Conservation (phyloP, 306 rosid genomes). For the Pueraria montana region DNA sequence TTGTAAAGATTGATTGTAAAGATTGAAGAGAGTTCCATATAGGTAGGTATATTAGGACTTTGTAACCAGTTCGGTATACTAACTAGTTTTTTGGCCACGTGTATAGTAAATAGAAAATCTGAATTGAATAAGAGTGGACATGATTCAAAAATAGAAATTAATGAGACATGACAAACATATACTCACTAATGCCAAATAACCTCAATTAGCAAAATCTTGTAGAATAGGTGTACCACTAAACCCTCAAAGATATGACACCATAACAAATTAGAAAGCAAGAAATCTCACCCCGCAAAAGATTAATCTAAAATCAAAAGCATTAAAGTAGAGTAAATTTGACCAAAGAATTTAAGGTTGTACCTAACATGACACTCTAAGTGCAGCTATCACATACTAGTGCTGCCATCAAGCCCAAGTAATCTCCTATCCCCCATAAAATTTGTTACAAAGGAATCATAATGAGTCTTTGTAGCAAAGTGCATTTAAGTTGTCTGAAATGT, state of each 20-base stretch:
- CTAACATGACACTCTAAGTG: slow-evolving; percentile 62
- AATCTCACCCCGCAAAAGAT: slow-evolving; percentile 31
- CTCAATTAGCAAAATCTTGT: slow-evolving; percentile 15
- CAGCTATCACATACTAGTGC: slow-evolving; percentile 54
- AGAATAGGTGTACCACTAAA: slow-evolving; percentile 7
- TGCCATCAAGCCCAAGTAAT: slow-evolving; percentile 72
- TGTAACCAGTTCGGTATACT: slow-evolving; percentile 50
- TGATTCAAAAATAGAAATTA: slow-evolving; percentile 13
- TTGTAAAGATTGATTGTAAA: too few relatives aligned
- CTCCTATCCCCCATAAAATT: slow-evolving; percentile 52
- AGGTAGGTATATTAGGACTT: slow-evolving; percentile 46
- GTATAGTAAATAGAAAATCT: slow-evolving; percentile 40
- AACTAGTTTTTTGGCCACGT: slow-evolving; percentile 41
- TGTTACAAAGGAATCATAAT: slow-evolving; percentile 60
- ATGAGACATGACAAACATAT: slow-evolving; percentile 12
- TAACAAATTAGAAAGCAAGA: slow-evolving; percentile 41
- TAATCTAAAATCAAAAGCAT: slow-evolving; percentile 24
- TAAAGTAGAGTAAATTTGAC: slow-evolving; percentile 55
- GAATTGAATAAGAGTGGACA: slow-evolving; percentile 22
- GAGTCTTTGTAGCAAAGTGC: slow-evolving; percentile 40
- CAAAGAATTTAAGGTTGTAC: slow-evolving; percentile 64
- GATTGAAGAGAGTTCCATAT: slow-evolving; percentile 3
- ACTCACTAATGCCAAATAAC: slow-evolving; percentile 6
- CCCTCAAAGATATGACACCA: slow-evolving; percentile 35
- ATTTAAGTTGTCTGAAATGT: slow-evolving; percentile 45